Evolutionary conservation across 495 filamentous ascomycete species (phyloP).

Genomic region (Xylaria cubensis): DNA sequence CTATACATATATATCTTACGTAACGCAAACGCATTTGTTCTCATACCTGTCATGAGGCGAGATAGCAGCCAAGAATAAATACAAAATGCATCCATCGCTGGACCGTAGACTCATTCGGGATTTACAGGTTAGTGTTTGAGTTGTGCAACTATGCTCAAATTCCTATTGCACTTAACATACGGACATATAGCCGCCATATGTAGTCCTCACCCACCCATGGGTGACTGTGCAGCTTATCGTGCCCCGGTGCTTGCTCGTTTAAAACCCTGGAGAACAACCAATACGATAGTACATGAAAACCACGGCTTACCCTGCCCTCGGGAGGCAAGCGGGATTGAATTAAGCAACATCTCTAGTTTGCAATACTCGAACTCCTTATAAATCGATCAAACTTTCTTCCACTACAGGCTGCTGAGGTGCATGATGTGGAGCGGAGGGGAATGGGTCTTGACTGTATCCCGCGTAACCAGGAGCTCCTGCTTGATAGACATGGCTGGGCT

Average conservation of each 20-base stretch:
- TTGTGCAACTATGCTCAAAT: background rate
- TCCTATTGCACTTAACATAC: background rate
- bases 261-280: background rate
- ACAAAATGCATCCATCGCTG: background rate
- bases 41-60: background rate
- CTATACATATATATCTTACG: background rate
- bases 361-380: constrained; percentile 48
- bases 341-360: background rate
- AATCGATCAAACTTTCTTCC: constrained; percentile 93
- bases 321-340: no score
- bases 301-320: background rate
- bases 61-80: constrained; percentile 11
- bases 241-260: background rate
- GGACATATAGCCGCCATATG: background rate
- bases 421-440: constrained; percentile 68
- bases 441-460: constrained; percentile 68
- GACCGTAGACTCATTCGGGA: background rate
- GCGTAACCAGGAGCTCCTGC: constrained; percentile 50
- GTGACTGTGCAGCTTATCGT: background rate
- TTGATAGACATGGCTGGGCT: constrained; percentile 54
- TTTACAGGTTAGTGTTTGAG: background rate
- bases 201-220: background rate
- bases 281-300: background rate
- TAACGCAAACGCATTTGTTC: background rate
- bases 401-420: constrained; percentile 68